Base-by-base conservation (phyloP, 1,284 basidiomycete species). In the Moesziomyces parantarcticus region DNA sequence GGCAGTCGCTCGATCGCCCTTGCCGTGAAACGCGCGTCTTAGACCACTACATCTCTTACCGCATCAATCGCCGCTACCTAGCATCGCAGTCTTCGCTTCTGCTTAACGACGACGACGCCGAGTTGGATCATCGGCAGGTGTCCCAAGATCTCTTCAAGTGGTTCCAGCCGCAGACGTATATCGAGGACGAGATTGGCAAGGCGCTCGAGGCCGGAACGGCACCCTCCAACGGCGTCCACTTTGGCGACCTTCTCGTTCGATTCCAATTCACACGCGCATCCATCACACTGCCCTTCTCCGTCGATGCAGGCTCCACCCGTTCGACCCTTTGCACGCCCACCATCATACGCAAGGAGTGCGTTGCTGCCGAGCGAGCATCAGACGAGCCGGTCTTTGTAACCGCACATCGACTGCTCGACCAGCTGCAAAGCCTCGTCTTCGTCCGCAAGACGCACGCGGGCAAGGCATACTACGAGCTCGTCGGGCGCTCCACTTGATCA, bases 131-230 rank as follows among this genome's bases (percentile, higher is more conserved):
- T 11, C 34, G 56, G 18, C 69, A 72, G 40, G 59, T 72, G 4
- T 54, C 45, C 11, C 69, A 63, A 34, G 70, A 74, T 23, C 52
- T 74, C 21, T 74, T 74, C 55, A 65, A 62, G 16, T 74, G 70
- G 70, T 42, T 68, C 7, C 70, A 74, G 29, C 70, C 65, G 18
- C 70, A 68, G 45, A 68, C 70, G 0, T 64, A 57, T 26, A 58
- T 68, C 48, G 70, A 74, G 29, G 65, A 74, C 36, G 63, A 72
- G 41, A 66, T 72, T 20, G 55, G 59, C 25, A 66, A 62, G 49
- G 50, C 26, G 21, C 52, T 72, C 21, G 8, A 11, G 8, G 29
- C 39, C 22, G 29, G 43, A 2, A 16, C 20, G 8, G 18, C 6
- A 5, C 45, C 18, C 5, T 44, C 54, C 11, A 68, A 62, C 20